phyloP scores from a whole-genome alignment of 495 filamentous ascomycete species.

The Aspergillus sclerotiicarbonarius region DNA sequence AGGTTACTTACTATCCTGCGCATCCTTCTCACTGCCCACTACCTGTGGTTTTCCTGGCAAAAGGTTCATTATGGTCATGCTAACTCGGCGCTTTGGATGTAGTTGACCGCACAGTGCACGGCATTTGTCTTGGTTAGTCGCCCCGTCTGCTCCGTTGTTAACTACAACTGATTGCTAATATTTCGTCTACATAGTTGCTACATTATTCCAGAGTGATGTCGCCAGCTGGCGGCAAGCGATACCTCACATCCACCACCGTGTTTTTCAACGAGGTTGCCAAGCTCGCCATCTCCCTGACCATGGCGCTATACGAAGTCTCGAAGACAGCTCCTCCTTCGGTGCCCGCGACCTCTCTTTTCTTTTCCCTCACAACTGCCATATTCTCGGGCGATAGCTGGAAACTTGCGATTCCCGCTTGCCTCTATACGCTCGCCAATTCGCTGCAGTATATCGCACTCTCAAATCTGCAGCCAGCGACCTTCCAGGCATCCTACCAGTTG shows the following conservation, averaged over 20 bases:
- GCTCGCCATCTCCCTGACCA: constrained; percentile 76
- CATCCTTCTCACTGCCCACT: background rate
- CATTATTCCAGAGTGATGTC: constrained; percentile 96
- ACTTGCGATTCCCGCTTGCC: constrained; percentile 79
- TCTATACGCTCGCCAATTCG: constrained; percentile 89
- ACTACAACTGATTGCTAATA: constrained; percentile 13
- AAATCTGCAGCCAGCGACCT: constrained; percentile 87
- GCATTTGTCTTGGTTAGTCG: constrained; percentile 41
- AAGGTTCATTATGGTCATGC: constrained; percentile 16
- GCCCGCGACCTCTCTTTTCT: constrained; percentile 75
- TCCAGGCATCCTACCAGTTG: constrained; percentile 89
- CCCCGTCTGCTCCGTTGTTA: background rate
- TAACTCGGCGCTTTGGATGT: constrained; percentile 10
- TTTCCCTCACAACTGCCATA: constrained; percentile 72
- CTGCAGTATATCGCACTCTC: constrained; percentile 89
- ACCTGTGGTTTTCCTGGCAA: background rate
- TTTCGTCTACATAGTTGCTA: constrained; percentile 57
- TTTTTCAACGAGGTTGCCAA: constrained; percentile 93
- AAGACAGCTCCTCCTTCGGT: constrained; percentile 69
- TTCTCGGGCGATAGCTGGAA: constrained; percentile 98
- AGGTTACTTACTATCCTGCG: constrained; percentile 26
- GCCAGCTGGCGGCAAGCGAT: constrained; percentile 73
- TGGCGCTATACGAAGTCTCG: constrained; percentile 84
- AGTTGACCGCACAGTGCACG: constrained; percentile 44
- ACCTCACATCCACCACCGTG: constrained; percentile 90